Evolutionary conservation across 495 filamentous ascomycete genomes (phyloP), one percentile per base, ranked within the genome.

Genomic region (Podospora pseudoanserina): DNA sequence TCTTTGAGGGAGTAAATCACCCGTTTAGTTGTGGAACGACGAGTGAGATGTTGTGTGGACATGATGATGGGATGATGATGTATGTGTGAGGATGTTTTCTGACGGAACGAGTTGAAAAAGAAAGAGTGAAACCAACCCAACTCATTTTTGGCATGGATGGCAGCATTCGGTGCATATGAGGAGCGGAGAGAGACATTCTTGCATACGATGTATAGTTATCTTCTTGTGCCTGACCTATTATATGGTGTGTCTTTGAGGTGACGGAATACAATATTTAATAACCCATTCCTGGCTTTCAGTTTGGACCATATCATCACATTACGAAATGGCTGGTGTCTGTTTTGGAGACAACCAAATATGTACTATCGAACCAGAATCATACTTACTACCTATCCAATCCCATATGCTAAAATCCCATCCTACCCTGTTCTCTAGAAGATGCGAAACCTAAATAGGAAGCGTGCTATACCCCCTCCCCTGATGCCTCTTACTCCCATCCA

Each of bases 31-130:
- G 13, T 11, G 39, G 39, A 11, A 49, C 9, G 39, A 49, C 39
- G 32, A 55, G 60, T 32, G 18, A 18, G 60, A n/a, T 19, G 30
- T 30, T 63, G 6, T 63, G n/a, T 63, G 62, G 62, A 54, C 15
- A 49, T 49, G 39, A 49, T 49, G 39, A 64, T 64, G 62, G 32
- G 49, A 53, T 49, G 30, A 63, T 26, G 60, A 63, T 64, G 62
- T 49, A 49, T 49, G 39, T 49, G 39, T 16, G 15, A 16, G 39
- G 39, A 49, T 23, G 4, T 49, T 53, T 39, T 49, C 53, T 64
- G 32, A 49, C 0, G 3, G 39, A 3, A 11, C 5, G 39, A 49
- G 34, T 39, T 5, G 15, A 49, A 49, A 49, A 49, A 11, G 39
- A 49, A 49, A 49, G 39, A 49, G 39, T 49, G 39, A 49, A 1